Evolutionary conservation across 306 rosid species (phyloP).

Genomic region (Citrullus mucosospermus): DNA sequence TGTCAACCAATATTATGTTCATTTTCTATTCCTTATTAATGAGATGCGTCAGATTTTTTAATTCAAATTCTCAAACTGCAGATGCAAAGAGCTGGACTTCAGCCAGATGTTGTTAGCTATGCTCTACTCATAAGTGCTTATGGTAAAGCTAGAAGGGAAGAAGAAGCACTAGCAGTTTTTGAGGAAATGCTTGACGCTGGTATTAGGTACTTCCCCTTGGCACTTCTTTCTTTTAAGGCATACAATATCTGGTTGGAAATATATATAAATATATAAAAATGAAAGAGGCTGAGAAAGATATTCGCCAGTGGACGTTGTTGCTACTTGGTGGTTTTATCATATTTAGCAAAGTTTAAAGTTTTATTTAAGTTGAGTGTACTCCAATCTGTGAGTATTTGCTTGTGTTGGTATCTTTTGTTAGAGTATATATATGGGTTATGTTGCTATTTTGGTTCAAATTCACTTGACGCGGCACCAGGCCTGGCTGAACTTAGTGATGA

Average conservation of each 20-base stretch:
- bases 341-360: neutral
- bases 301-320: neutral
- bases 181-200: slow-evolving; percentile 99
- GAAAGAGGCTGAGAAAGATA: neutral
- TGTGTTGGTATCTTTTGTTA: neutral
- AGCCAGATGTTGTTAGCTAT: slow-evolving; percentile 86
- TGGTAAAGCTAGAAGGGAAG: slow-evolving; percentile 95
- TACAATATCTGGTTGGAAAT: neutral
- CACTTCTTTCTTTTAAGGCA: neutral
- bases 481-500: neutral
- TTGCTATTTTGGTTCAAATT: neutral
- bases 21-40: neutral
- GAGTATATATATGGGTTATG: neutral
- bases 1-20: neutral
- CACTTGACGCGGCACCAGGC: neutral
- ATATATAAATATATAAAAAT: neutral
- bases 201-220: slow-evolving; percentile 46
- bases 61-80: slow-evolving; percentile 35
- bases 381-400: neutral
- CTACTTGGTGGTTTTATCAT: neutral
- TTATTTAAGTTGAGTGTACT: neutral
- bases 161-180: slow-evolving; percentile 93
- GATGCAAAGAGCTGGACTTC: slow-evolving; percentile 96
- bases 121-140: slow-evolving; percentile 77
- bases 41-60: slow-evolving; percentile 28